These are phyloP conservation scores for Botrytis paeoniae DNA, from an alignment of 2,329 filamentous ascomycete genomes.

Conservation along the genomic window DNA sequence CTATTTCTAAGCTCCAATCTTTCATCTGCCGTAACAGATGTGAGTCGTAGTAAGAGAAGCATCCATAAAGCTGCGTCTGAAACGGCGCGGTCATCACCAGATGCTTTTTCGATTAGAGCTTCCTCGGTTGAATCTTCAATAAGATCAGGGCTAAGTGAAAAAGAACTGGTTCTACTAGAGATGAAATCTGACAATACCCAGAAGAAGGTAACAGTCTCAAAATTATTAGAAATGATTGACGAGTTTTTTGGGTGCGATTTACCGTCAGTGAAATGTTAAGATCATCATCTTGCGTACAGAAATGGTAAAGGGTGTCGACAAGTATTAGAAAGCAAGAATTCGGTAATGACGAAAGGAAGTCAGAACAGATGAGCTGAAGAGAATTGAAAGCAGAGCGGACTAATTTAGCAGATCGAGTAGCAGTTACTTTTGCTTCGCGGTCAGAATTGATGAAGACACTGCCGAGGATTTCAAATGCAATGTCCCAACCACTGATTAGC, in stretches of 20 bases:
- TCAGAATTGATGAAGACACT: constrained; percentile 63
- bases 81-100: constrained; percentile 55
- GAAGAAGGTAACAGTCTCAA: constrained; percentile 84
- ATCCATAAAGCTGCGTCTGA: constrained; percentile 76
- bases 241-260: constrained; percentile 40
- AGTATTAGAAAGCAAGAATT: constrained; percentile 71
- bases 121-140: constrained; percentile 55
- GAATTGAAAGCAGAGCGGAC: constrained; percentile 86
- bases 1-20: constrained; percentile 77
- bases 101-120: constrained; percentile 55
- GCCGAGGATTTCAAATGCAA: constrained; percentile 80
- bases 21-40: constrained; percentile 67
- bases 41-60: constrained; percentile 67
- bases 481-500: constrained; percentile 78
- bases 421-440: constrained; percentile 29
- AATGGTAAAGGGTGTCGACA: constrained; percentile 83
- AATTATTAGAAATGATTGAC: constrained; percentile 21
- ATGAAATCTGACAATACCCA: constrained; percentile 94
- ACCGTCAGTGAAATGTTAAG: constrained; percentile 92
- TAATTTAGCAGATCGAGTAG: constrained; percentile 66
- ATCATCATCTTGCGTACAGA: constrained; percentile 85
- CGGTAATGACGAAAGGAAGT: constrained; percentile 76
- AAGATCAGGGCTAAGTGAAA: constrained; percentile 57
- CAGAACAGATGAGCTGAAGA: constrained; percentile 87
- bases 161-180: constrained; percentile 55